These are phyloP conservation scores for Talaromyces adpressus DNA, from an alignment of 495 filamentous ascomycete species.

Conservation along the genomic window DNA sequence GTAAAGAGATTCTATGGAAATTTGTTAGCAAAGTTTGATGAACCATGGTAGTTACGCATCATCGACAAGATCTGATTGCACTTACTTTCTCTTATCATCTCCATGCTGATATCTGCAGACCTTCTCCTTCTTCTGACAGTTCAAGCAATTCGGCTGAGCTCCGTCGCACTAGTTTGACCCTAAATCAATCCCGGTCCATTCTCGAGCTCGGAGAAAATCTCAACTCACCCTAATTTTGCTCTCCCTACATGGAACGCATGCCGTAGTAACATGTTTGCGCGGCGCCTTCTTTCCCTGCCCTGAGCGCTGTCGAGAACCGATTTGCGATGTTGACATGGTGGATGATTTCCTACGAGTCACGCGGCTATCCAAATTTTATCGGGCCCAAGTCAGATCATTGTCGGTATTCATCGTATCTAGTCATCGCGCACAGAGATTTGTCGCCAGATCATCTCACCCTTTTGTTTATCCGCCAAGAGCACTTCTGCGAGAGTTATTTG, in stretches of 20 bases:
- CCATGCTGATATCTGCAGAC: constrained; percentile 43
- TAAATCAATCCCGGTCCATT: constrained; percentile 5
- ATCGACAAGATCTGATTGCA: background rate
- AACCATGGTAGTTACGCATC: background rate
- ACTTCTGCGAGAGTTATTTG: background rate
- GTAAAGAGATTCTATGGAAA: constrained; percentile 34
- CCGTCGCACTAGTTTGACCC: constrained; percentile 32
- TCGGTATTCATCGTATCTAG: background rate
- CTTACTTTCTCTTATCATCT: constrained; percentile 42
- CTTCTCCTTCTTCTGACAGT: constrained; percentile 41
- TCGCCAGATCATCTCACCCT: background rate
- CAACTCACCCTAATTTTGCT: constrained; percentile 40
- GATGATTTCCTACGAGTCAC: background rate
- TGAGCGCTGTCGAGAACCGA: background rate
- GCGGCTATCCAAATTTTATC: background rate
- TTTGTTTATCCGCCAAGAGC: background rate
- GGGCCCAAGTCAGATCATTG: background rate
- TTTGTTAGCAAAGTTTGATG: background rate
- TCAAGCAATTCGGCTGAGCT: constrained; percentile 37
- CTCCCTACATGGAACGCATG: constrained; percentile 43
- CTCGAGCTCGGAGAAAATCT: background rate
- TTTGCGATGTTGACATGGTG: constrained; percentile 2
- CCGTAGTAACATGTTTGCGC: constrained; percentile 41
- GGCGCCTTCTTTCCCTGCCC: constrained; percentile 31
- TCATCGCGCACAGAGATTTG: background rate